Evolutionary conservation across 108 stramenopile species (phyloP).

Genomic region (Licmophora abbreviata): DNA sequence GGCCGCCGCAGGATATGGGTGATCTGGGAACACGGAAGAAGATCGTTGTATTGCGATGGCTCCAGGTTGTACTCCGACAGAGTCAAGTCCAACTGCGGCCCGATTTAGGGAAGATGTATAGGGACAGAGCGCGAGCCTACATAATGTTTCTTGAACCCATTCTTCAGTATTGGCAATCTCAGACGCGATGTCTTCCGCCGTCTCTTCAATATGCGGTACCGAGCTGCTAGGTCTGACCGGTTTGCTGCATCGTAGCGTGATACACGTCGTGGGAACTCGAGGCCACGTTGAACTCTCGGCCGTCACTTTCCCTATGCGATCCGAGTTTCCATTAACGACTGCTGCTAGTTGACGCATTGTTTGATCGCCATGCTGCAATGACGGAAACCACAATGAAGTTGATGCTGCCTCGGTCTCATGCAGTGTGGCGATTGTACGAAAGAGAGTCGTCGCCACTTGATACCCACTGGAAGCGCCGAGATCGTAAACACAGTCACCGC

Average conservation of each 20-base stretch:
- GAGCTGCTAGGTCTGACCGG: background rate
- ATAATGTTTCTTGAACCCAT: constrained; percentile 41
- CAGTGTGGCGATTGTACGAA: no score
- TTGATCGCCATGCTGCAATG: no score
- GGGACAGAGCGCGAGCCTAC: constrained; percentile 36
- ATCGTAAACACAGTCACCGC: no score
- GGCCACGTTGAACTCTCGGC: background rate
- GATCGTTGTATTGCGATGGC: constrained; percentile 9
- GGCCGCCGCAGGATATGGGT: constrained; percentile 9
- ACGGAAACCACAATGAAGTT: no score
- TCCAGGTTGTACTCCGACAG: constrained; percentile 17
- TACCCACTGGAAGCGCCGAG: no score
- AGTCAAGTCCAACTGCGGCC: constrained; percentile 41
- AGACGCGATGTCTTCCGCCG: background rate
- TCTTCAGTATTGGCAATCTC: constrained; percentile 14
- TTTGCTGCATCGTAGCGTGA: background rate
- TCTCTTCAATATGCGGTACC: background rate
- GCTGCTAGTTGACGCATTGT: no score
- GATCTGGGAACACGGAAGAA: constrained; percentile 10
- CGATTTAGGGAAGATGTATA: constrained; percentile 34
- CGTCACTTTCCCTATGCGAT: background rate
- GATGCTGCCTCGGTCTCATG: no score
- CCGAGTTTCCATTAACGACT: constrained; percentile 1
- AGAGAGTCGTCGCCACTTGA: no score
- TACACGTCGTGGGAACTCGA: background rate